These are phyloP conservation scores for Falciphora oryzae DNA, from an alignment of 2,329 filamentous ascomycete species.

Conservation along the genomic window DNA sequence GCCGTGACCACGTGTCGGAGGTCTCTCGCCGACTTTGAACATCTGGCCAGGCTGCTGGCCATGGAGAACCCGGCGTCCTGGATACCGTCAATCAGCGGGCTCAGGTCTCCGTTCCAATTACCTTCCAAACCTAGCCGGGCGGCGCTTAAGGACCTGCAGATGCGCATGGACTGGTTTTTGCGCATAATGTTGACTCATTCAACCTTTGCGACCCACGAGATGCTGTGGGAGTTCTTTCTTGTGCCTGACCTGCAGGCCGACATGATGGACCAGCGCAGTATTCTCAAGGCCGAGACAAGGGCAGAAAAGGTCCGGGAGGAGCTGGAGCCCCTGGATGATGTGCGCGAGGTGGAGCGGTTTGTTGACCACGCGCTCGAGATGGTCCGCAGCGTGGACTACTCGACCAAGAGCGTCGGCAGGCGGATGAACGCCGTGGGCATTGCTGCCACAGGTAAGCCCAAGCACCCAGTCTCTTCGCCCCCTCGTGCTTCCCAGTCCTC, in stretches of 20 bases:
- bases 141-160: conserved; percentile 80
- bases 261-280: conserved; percentile 84
- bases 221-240: conserved; percentile 98
- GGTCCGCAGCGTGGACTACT: conserved; percentile 76
- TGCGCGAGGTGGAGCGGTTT: conserved; percentile 88
- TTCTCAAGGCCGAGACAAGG: conserved; percentile 77
- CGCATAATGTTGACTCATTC: conserved; percentile 81
- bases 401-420: conserved; percentile 75
- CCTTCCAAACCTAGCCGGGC: conserved; percentile 86
- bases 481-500: too few species aligned
- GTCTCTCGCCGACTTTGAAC: conserved; percentile 85
- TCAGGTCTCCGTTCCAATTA: conserved; percentile 86
- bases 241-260: conserved; percentile 88
- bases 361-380: conserved; percentile 86
- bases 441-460: conserved; percentile 51
- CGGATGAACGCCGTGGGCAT: conserved; percentile 69
- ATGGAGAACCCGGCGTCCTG: conserved; percentile 94
- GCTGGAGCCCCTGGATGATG: conserved; percentile 74
- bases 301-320: conserved; percentile 85
- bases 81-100: conserved; percentile 72
- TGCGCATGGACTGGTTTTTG: conserved; percentile 80
- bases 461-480: conserved; percentile 42
- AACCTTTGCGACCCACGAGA: conserved; percentile 92
- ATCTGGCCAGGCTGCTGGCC: conserved; percentile 73
- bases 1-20: conserved; percentile 92